A percentile compares a stretch with the other conserved stretches of the same genome.
phyloP scores from a whole-genome alignment of 2,329 filamentous ascomycete species.

The Alternaria ethzedia region DNA sequence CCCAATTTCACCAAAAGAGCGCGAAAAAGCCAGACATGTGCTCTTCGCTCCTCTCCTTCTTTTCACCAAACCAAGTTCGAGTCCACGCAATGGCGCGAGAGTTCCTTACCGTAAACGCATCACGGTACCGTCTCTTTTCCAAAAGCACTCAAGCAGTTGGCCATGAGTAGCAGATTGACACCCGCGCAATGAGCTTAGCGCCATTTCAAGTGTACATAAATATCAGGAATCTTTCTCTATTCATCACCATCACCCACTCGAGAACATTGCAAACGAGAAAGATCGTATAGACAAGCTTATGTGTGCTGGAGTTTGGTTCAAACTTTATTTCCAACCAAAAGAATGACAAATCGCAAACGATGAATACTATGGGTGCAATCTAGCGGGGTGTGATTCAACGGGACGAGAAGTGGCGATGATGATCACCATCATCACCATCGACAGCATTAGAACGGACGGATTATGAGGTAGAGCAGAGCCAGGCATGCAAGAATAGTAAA shows the following conservation, averaged over 20 bases:
- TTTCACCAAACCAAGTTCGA: too few relatives aligned
- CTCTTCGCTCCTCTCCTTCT: not conserved
- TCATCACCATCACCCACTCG: not conserved
- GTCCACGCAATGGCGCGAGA: too few relatives aligned
- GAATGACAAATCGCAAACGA: too few relatives aligned
- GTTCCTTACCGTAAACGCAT: not conserved
- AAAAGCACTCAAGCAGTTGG: not conserved
- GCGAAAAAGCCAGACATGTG: too few relatives aligned
- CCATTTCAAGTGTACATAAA: not conserved
- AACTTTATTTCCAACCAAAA: too few relatives aligned
- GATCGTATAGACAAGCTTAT: not conserved
- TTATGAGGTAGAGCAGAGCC: too few relatives aligned
- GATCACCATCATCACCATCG: not conserved
- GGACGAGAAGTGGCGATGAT: not conserved
- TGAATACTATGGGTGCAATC: too few relatives aligned
- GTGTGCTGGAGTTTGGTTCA: not conserved
- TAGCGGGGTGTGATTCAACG: too few relatives aligned
- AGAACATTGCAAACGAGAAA: too few relatives aligned
- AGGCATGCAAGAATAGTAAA: too few relatives aligned
- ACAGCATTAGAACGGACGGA: too few relatives aligned
- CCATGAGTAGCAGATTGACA: not conserved
- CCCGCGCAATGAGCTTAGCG: not conserved
- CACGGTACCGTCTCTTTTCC: not conserved
- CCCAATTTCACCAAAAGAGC: too few relatives aligned
- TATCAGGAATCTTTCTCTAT: not conserved